Conservation (phyloP, 768 basidiomycete species). For the Crucibulum laeve region DNA sequence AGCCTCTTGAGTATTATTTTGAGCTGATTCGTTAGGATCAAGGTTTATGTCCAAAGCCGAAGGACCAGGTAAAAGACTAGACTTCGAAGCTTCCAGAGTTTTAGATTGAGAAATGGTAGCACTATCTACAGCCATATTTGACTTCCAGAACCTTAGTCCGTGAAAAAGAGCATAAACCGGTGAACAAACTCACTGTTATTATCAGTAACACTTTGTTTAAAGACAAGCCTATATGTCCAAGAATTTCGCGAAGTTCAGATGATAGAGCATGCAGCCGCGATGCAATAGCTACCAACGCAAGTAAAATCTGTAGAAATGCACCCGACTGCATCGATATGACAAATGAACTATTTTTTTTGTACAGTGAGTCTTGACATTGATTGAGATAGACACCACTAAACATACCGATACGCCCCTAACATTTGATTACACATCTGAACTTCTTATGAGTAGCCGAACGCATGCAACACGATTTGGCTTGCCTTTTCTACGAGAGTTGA, state of each 20-base stretch:
- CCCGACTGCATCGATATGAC: conserved; percentile 63
- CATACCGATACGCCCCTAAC: conserved; percentile 48
- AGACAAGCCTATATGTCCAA: conserved; percentile 15
- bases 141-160: not conserved
- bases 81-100: no score
- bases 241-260: conserved; percentile 35
- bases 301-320: conserved; percentile 66
- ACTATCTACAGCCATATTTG: not conserved
- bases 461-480: not conserved
- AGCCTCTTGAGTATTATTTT: no score
- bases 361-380: not conserved
- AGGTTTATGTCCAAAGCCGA: no score
- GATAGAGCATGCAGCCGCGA: conserved; percentile 50
- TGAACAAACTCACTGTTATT: not conserved
- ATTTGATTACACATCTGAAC: conserved; percentile 42
- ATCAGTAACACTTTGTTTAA: not conserved
- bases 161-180: not conserved
- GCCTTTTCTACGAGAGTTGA: conserved; percentile 42
- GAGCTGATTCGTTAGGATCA: no score
- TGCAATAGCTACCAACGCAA: conserved; percentile 56
- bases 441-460: conserved; percentile 2
- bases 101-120: no score
- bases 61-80: no score
- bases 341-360: conserved; percentile 42
- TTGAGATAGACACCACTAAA: not conserved